Conservation (phyloP, 2,329 filamentous ascomycete species). For the Calonectria fujianensis region DNA sequence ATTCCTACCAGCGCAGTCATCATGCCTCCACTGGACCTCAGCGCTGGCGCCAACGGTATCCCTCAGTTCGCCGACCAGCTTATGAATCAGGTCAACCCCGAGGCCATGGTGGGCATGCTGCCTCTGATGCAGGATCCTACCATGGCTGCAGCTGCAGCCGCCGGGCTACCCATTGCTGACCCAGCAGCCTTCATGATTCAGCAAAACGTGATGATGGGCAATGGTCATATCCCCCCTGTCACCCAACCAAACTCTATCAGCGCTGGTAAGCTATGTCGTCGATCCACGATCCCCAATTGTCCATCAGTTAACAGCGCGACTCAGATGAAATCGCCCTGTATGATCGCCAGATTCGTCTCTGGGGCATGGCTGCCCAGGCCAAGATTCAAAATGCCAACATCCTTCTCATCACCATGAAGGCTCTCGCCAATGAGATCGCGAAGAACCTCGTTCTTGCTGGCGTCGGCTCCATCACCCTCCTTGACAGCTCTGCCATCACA, state of each 20-base stretch:
- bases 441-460: constrained; percentile 98
- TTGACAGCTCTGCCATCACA: constrained; percentile 85
- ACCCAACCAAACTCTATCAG: constrained; percentile 56
- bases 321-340: constrained; percentile 97
- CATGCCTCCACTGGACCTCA: constrained; percentile 42
- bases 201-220: constrained; percentile 56
- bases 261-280: constrained; percentile 55
- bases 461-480: constrained; percentile 90
- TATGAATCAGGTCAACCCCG: constrained; percentile 50
- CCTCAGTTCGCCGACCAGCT: constrained; percentile 49
- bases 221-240: constrained; percentile 53
- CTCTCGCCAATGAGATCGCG: constrained; percentile 93
- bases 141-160: constrained; percentile 49
- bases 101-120: constrained; percentile 52
- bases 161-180: constrained; percentile 53
- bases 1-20: constrained; percentile 7
- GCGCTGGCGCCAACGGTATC: constrained; percentile 43
- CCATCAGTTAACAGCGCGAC: constrained; percentile 38
- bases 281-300: neutral
- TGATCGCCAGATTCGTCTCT: constrained; percentile 96
- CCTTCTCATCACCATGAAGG: constrained; percentile 90
- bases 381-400: constrained; percentile 93
- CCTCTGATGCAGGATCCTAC: constrained; percentile 54
- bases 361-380: constrained; percentile 96
- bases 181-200: constrained; percentile 56